phyloP scores from a whole-genome alignment of 345 rosid species.

The Carallia pectinifolia region DNA sequence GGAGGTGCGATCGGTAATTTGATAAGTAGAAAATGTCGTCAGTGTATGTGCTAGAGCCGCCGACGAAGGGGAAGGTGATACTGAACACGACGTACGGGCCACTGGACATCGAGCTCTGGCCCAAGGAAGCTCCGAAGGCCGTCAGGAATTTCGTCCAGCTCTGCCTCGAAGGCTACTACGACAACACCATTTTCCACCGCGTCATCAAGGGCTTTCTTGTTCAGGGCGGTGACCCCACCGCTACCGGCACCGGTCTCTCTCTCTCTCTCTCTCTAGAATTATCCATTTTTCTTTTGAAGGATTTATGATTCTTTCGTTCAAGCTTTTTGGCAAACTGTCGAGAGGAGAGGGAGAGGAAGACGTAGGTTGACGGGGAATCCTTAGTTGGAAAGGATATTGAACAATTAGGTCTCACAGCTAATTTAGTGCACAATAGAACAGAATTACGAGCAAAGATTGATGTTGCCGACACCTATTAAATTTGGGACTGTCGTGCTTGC shows the following conservation, averaged over 20 bases:
- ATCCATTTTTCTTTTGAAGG: neutral
- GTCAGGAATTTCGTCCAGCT: conserved; percentile 91
- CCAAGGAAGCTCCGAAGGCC: conserved; percentile 91
- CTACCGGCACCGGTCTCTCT: conserved; percentile 67
- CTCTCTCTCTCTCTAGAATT: neutral
- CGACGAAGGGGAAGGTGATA: conserved; percentile 88
- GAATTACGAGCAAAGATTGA: too few species aligned
- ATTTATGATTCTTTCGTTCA: too few species aligned
- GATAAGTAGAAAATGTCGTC: conserved; percentile 55
- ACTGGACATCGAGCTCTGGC: conserved; percentile 91
- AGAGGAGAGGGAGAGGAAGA: too few species aligned
- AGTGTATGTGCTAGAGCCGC: conserved; percentile 84
- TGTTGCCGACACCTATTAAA: too few species aligned
- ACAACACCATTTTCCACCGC: conserved; percentile 84
- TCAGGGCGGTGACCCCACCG: conserved; percentile 93
- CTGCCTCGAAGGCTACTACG: conserved; percentile 90
- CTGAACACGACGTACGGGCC: conserved; percentile 84
- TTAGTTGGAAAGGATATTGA: too few species aligned
- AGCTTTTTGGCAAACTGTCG: too few species aligned
- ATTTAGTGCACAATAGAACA: too few species aligned
- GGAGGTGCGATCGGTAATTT: neutral
- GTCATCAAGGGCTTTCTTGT: conserved; percentile 81
- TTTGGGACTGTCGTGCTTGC: too few species aligned
- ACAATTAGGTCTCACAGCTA: too few species aligned
- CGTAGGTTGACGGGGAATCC: too few species aligned